A percentile compares a stretch with the other conserved stretches of the same genome.
Conservation (phyloP, 2,329 filamentous ascomycete species). For the Escovopsis weberi region DNA sequence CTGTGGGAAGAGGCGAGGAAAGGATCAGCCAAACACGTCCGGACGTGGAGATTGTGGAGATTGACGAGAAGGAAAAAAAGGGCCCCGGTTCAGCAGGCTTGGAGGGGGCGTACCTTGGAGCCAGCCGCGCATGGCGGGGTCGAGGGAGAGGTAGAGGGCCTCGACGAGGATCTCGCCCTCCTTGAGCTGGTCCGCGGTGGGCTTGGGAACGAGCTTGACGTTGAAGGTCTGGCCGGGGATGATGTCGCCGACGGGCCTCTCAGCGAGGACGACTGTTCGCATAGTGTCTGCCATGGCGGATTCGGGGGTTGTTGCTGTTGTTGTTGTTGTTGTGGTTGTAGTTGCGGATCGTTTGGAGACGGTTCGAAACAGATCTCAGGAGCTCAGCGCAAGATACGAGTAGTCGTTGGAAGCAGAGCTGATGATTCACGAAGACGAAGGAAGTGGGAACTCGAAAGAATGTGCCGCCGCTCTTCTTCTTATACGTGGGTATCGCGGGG, state of each 20-base stretch:
- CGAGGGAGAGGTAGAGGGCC: constrained; percentile 50
- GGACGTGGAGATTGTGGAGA: too few relatives aligned
- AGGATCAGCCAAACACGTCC: too few relatives aligned
- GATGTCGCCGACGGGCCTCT: constrained; percentile 46
- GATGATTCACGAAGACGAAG: too few relatives aligned
- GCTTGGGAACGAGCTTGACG: constrained; percentile 34
- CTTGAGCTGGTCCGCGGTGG: constrained; percentile 38
- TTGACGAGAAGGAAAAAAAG: too few relatives aligned
- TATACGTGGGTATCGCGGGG: too few relatives aligned
- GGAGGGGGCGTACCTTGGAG: constrained; percentile 43
- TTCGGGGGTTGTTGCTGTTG: neutral
- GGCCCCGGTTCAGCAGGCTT: too few relatives aligned
- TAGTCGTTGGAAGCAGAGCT: too few relatives aligned
- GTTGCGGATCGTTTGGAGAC: neutral
- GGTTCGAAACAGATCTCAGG: neutral
- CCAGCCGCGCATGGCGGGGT: constrained; percentile 67
- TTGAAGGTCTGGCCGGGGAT: constrained; percentile 52
- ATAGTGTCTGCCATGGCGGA: constrained; percentile 28
- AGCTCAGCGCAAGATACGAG: too few relatives aligned
- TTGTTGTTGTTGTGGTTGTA: too few relatives aligned
- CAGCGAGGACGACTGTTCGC: constrained; percentile 42
- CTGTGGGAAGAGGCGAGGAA: too few relatives aligned
- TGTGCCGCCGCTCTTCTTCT: too few relatives aligned
- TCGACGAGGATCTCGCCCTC: constrained; percentile 50
- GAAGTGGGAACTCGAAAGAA: too few relatives aligned